Percentiles rank a stretch among this genome's conserved stretches.
phyloP scores from a whole-genome alignment of 2,329 filamentous ascomycete genomes.

The Aspergillus sp. region DNA sequence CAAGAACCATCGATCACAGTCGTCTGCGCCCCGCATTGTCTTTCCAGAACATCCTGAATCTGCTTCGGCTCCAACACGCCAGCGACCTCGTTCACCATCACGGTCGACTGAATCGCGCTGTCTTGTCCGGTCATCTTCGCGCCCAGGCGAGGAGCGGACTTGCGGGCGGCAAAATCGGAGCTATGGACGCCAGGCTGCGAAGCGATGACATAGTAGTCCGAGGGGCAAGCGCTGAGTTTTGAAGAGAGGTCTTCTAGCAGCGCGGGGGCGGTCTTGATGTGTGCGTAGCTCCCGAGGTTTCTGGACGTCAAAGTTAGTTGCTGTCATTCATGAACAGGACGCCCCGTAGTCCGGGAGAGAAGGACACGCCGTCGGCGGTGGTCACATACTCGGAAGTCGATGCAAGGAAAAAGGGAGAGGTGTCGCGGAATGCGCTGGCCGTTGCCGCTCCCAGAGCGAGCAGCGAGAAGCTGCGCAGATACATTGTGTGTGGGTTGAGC shows the following conservation, averaged over 20 bases:
- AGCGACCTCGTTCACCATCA: constrained; percentile 53
- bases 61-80: constrained; percentile 46
- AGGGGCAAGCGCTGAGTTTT: constrained; percentile 65
- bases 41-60: constrained; percentile 43
- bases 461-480: constrained; percentile 41
- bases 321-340: constrained; percentile 10
- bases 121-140: constrained; percentile 48
- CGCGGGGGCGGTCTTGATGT: constrained; percentile 44
- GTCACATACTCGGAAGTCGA: constrained; percentile 73
- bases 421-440: constrained; percentile 74
- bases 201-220: constrained; percentile 72
- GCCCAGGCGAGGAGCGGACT: constrained; percentile 53
- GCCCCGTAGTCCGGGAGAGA: constrained; percentile 6
- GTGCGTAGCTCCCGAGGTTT: constrained; percentile 37
- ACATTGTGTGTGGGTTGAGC: constrained; percentile 35
- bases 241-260: constrained; percentile 42
- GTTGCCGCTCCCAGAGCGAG: constrained; percentile 55
- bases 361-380: neutral
- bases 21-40: constrained; percentile 47
- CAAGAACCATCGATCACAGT: constrained; percentile 44
- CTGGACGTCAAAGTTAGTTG: constrained; percentile 30
- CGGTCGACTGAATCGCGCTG: constrained; percentile 53
- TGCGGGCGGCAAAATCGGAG: constrained; percentile 60
- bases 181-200: constrained; percentile 72
- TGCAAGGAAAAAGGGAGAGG: constrained; percentile 84